phyloP scores from a whole-genome alignment of 305 asterid genomes.

The Fraxinus dipetala region DNA sequence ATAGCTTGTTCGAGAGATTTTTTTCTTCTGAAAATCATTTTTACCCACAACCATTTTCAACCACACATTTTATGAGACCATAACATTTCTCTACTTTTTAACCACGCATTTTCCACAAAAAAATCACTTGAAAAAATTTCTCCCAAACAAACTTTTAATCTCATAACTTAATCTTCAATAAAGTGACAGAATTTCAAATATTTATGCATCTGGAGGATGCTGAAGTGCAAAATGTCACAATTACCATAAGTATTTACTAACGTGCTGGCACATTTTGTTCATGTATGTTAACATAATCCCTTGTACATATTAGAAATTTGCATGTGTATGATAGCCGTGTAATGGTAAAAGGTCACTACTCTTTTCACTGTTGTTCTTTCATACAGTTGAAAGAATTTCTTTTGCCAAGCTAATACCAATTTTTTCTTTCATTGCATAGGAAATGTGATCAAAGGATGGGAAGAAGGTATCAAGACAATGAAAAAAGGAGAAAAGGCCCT shows the following conservation, averaged over 20 bases:
- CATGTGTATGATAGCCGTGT: background rate
- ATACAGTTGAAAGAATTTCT: background rate
- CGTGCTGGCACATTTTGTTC: background rate
- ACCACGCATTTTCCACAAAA: background rate
- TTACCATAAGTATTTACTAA: background rate
- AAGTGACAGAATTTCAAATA: background rate
- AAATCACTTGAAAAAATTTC: background rate
- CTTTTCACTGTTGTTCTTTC: background rate
- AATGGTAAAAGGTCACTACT: background rate
- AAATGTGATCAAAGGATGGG: slow-evolving; percentile 94
- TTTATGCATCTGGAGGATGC: background rate
- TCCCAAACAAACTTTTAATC: background rate
- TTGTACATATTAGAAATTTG: background rate
- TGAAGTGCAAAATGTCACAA: background rate
- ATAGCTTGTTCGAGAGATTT: background rate
- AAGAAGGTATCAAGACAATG: slow-evolving; percentile 84
- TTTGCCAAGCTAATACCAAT: background rate
- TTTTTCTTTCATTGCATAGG: slow-evolving; percentile 39
- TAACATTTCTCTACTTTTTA: background rate
- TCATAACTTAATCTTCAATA: background rate
- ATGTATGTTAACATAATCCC: background rate
- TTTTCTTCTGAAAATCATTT: background rate
- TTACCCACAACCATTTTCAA: background rate
- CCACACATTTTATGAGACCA: background rate
- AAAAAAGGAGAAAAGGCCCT: slow-evolving; percentile 88